phyloP scores from a whole-genome alignment of 345 rosid species.

The Orychophragmus violaceus region DNA sequence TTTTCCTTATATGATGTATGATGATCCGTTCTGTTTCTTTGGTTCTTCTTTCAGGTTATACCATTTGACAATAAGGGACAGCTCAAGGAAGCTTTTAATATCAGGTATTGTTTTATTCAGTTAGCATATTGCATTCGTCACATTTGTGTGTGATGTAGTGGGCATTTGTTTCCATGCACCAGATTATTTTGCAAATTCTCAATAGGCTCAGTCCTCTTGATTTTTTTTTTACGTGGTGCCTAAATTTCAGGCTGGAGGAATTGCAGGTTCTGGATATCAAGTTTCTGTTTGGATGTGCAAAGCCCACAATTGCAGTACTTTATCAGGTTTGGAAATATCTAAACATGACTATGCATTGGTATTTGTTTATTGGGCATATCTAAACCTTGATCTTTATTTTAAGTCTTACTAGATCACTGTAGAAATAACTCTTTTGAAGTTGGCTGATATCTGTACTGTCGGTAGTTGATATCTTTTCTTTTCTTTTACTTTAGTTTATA shows the following conservation, averaged over 20 bases:
- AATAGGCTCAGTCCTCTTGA: neutral
- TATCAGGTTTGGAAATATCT: constrained; percentile 55
- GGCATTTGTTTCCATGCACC: constrained; percentile 11
- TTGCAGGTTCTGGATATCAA: constrained; percentile 98
- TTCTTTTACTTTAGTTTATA: neutral
- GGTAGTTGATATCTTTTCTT: neutral
- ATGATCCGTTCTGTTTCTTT: neutral
- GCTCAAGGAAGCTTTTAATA: constrained; percentile 97
- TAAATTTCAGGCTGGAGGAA: constrained; percentile 77
- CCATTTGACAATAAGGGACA: constrained; percentile 97
- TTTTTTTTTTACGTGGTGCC: constrained; percentile 2
- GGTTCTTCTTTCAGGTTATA: constrained; percentile 59
- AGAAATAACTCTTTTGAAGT: neutral
- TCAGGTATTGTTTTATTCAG: constrained; percentile 45
- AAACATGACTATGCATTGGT: neutral
- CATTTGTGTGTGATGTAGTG: neutral
- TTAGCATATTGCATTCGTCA: neutral
- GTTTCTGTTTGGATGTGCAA: constrained; percentile 87
- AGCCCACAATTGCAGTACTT: constrained; percentile 95
- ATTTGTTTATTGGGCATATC: too few relatives aligned
- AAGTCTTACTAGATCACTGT: neutral
- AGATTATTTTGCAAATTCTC: neutral
- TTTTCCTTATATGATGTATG: neutral
- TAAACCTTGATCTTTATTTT: neutral
- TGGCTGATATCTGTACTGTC: neutral